Evolutionary conservation across 23 red algal species (phyloP), one percentile per base, ranked within the genome.

Genomic region (Gracilaria gracilis): DNA sequence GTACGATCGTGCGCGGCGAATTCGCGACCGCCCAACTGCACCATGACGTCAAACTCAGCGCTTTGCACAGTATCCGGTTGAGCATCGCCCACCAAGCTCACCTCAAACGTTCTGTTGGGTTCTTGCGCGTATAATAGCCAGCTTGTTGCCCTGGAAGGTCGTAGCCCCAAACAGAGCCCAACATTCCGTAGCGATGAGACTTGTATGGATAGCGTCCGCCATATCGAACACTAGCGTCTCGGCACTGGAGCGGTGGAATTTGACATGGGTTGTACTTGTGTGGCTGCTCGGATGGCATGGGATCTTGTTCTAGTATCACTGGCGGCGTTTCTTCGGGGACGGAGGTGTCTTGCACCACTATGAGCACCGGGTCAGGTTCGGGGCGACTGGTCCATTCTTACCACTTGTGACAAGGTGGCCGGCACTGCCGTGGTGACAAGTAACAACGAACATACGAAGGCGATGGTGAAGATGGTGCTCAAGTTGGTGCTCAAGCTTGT

Each of bases 161-260:
- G 77, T 90, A 90, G 14, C 87, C 87, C 87, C 87, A 90, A 2
- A 59, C 57, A 28, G 87, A 80, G 54, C 76, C 59, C n/a, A 53
- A 31, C 48, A 90, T 53, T 39, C 87, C 87, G 71, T 69, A 90
- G n/a, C 87, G 71, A 31, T 90, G 73, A 6, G 87, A 81, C n/a
- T 81, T 80, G 76, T 90, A 90, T 34, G 70, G 9, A 40, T 17
- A 0, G 87, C 70, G 37, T 90, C 87, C 11, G 71, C 39, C 42
- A 81, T 90, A n/a, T 64, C 39, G 55, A 80, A 90, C 7, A 50
- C 15, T 8, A 51, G 20, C 32, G 87, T 90, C n/a, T 80, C 51
- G 64, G 64, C 64, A 69, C 64, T 36, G 64, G 31, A 1, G 64
- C 28, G 13, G 64, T 69, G 28, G 64, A 37, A 14, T 69, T 24